A percentile compares a stretch with the other conserved stretches of the same genome.
Evolutionary conservation across 1,139 yeast genomes (phyloP).

Genomic region (Debaryomyces robertsiae): DNA sequence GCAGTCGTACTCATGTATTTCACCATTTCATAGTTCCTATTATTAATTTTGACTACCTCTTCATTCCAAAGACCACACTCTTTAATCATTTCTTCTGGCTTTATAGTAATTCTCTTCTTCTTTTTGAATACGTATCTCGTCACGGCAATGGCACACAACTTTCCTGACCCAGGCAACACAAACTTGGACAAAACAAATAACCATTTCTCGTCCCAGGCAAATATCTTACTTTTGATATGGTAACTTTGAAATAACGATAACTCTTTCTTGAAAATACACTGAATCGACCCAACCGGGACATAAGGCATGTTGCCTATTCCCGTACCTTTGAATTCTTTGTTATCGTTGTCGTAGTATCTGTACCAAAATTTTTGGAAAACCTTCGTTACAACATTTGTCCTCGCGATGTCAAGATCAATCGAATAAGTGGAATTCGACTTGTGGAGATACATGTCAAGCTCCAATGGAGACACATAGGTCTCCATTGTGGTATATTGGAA

Average conservation of each 20-base stretch:
- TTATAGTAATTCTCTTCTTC: slow-evolving; percentile 68
- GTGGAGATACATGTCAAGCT: slow-evolving; percentile 84
- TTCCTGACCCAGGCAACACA: slow-evolving; percentile 41
- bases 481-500: slow-evolving; percentile 49
- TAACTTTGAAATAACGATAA: slow-evolving; percentile 67
- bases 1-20: slow-evolving; percentile 32
- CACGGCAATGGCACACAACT: slow-evolving; percentile 60
- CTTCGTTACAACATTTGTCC: slow-evolving; percentile 62
- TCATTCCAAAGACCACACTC: slow-evolving; percentile 59
- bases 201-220: slow-evolving; percentile 93
- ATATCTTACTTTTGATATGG: slow-evolving; percentile 55
- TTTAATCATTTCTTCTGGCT: slow-evolving; percentile 61
- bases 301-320: slow-evolving; percentile 53
- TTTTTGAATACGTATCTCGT: slow-evolving; percentile 80
- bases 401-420: slow-evolving; percentile 78
- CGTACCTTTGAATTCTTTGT: slow-evolving; percentile 31
- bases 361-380: slow-evolving; percentile 56
- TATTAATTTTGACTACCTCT: slow-evolving; percentile 46
- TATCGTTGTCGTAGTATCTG: slow-evolving; percentile 42
- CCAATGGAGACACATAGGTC: slow-evolving; percentile 73
- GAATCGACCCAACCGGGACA: slow-evolving; percentile 77
- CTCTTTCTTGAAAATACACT: slow-evolving; percentile 69
- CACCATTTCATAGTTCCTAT: slow-evolving; percentile 31
- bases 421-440: slow-evolving; percentile 87
- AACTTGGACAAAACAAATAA: slow-evolving; percentile 70